Percentiles rank a stretch among this genome's conserved stretches.
These are phyloP conservation scores for Abeoforma whisleri DNA, from an alignment of 78 protist genomes.

Conservation along the genomic window DNA sequence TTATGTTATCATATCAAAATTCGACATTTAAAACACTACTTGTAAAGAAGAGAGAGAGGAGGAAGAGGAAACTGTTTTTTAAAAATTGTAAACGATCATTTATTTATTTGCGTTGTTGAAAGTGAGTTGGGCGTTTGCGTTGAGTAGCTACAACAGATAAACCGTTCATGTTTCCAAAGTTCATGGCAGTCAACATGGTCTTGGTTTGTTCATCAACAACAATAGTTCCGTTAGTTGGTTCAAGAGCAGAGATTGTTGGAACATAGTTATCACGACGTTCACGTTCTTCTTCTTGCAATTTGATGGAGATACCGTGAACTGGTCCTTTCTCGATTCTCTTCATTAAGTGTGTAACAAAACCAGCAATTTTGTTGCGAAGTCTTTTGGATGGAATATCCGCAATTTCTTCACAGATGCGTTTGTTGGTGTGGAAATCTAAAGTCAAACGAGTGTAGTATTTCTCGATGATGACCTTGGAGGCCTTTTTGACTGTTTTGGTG, in stretches of 20 bases:
- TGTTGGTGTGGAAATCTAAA: conserved; percentile 97
- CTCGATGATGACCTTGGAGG: conserved; percentile 93
- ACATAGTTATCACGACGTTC: conserved; percentile 98
- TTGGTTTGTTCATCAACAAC: conserved; percentile 28
- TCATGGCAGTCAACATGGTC: conserved; percentile 36
- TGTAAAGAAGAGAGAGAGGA: too few relatives aligned
- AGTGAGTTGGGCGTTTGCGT: too few relatives aligned
- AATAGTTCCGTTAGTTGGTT: conserved; percentile 33
- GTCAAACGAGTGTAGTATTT: conserved; percentile 94
- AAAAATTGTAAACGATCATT: too few relatives aligned
- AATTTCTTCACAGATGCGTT: conserved; percentile 81
- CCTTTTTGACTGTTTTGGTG: conserved; percentile 98
- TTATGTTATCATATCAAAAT: too few relatives aligned
- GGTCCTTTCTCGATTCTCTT: conserved; percentile 92
- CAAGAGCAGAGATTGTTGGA: conserved; percentile 87
- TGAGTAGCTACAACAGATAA: too few relatives aligned
- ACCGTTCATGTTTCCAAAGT: conserved; percentile 6
- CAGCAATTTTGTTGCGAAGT: conserved; percentile 98
- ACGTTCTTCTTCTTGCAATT: conserved; percentile 99
- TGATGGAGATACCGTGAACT: conserved; percentile 94
- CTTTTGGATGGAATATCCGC: conserved; percentile 94
- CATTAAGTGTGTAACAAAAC: conserved; percentile 96
- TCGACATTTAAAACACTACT: too few relatives aligned
- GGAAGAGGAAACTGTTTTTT: too few relatives aligned
- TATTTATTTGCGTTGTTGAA: too few relatives aligned